Evolutionary conservation across 345 rosid species (phyloP).

Genomic region (Melastoma malabathricum): DNA sequence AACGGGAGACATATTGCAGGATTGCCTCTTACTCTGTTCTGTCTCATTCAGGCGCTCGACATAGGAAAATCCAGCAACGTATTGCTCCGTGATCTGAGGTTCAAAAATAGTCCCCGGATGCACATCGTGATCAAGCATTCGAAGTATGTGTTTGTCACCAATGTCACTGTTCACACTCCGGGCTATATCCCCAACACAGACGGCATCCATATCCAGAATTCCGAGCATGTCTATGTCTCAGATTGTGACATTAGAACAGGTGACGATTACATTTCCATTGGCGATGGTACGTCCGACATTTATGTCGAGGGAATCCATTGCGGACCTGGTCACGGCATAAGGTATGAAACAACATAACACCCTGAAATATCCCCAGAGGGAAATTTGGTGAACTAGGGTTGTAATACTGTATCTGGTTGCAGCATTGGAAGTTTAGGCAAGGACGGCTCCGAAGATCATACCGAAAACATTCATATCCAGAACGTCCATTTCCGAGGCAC

Average conservation of each 20-base stretch:
- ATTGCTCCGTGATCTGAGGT: constrained; percentile 13
- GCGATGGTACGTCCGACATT: constrained; percentile 22
- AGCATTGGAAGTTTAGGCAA: constrained; percentile 43
- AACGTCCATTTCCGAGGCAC: constrained; percentile 17
- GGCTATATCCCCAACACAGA: constrained; percentile 42
- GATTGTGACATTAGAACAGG: constrained; percentile 10
- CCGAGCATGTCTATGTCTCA: constrained; percentile 11
- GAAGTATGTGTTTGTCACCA: constrained; percentile 7
- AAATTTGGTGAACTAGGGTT: not conserved
- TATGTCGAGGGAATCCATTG: constrained; percentile 15
- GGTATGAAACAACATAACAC: constrained; percentile 11
- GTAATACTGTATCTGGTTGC: not conserved
- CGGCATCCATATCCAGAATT: constrained; percentile 39
- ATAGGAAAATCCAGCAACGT: constrained; percentile 22
- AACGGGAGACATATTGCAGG: constrained; percentile 10
- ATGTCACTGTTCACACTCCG: constrained; percentile 25
- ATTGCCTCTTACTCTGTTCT: constrained; percentile 7
- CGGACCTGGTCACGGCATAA: constrained; percentile 54
- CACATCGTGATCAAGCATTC: constrained; percentile 26
- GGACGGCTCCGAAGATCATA: constrained; percentile 14
- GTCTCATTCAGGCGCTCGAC: constrained; percentile 16
- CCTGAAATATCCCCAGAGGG: not conserved
- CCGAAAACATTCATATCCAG: constrained; percentile 20
- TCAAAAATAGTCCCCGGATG: constrained; percentile 35
- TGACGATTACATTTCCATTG: constrained; percentile 46